Percentiles rank a stretch among this genome's conserved stretches.
Evolutionary conservation across 352 stramenopile species (phyloP).

Genomic region (Phytophthora foliorum): DNA sequence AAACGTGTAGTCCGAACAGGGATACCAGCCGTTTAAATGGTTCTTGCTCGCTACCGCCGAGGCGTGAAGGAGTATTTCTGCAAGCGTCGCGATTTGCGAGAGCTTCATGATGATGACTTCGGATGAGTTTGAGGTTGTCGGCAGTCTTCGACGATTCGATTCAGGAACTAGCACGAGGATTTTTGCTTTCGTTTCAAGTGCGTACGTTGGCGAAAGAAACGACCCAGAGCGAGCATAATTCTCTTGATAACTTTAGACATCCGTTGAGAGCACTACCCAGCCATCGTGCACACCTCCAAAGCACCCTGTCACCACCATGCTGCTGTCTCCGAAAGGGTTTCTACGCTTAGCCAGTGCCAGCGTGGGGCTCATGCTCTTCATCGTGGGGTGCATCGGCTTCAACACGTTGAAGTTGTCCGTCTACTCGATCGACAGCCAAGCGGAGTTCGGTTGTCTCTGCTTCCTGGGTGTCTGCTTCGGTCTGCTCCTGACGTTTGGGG

Average conservation of each 20-base stretch:
- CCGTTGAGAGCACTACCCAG: too few species aligned
- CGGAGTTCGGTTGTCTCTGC: conserved; percentile 78
- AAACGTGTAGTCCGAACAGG: conserved; percentile 34
- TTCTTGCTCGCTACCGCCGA: not conserved
- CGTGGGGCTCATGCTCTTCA: conserved; percentile 49
- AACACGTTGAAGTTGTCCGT: conserved; percentile 46
- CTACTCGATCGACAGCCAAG: conserved; percentile 52
- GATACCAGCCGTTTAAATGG: conserved; percentile 36
- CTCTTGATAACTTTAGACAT: not conserved
- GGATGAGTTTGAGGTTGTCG: not conserved
- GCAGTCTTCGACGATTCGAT: too few species aligned
- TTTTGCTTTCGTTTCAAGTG: conserved; percentile 10
- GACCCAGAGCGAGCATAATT: not conserved
- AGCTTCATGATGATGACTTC: conserved; percentile 10
- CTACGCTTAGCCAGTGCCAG: conserved; percentile 50
- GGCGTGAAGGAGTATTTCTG: not conserved
- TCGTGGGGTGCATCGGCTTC: conserved; percentile 63
- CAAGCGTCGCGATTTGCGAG: not conserved
- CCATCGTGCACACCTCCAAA: not conserved
- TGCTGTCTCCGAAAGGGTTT: conserved; percentile 40
- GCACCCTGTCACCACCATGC: conserved; percentile 10
- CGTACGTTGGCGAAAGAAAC: not conserved
- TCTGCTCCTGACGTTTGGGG: conserved; percentile 61
- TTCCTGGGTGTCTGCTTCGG: conserved; percentile 79
- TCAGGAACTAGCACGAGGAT: not conserved